Conservation (phyloP, 1,284 basidiomycete genomes). For the Sanghuangporus sanghuang region DNA sequence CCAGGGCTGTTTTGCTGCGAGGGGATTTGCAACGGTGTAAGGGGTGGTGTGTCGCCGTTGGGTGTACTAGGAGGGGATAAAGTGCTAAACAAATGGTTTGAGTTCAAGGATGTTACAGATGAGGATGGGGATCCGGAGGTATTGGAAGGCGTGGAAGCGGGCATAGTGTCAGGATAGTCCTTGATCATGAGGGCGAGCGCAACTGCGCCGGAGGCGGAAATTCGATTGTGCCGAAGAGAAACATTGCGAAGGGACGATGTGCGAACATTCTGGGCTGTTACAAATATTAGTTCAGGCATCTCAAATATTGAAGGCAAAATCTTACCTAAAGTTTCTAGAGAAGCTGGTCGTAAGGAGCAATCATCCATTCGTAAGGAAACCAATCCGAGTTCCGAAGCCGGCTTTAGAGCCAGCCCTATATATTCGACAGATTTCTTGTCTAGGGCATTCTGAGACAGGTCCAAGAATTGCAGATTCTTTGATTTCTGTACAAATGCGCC, state of each 20-base stretch:
- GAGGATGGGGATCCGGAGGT: constrained; percentile 17
- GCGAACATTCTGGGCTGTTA: constrained; percentile 71
- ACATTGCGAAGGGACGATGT: constrained; percentile 81
- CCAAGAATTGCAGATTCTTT: constrained; percentile 74
- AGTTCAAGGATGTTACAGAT: constrained; percentile 22
- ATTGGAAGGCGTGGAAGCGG: constrained; percentile 22
- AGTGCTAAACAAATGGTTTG: constrained; percentile 24
- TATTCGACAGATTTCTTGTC: constrained; percentile 85
- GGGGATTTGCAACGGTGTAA: constrained; percentile 22
- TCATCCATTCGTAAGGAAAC: constrained; percentile 83
- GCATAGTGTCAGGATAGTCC: constrained; percentile 81
- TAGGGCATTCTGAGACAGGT: constrained; percentile 83
- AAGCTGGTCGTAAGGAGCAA: constrained; percentile 65
- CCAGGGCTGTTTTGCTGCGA: constrained; percentile 23
- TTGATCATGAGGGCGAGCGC: constrained; percentile 93
- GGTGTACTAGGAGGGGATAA: constrained; percentile 21
- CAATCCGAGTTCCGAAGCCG: constrained; percentile 52
- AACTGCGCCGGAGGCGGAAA: constrained; percentile 78
- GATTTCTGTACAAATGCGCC: constrained; percentile 78
- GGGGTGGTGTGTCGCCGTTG: constrained; percentile 18
- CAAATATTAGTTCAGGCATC: neutral
- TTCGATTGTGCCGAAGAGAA: constrained; percentile 82
- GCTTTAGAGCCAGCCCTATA: constrained; percentile 64
- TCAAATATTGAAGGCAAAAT: neutral
- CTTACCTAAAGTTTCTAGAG: constrained; percentile 75